Conservation (phyloP, 2,329 filamentous ascomycete genomes). For the Fusarium decemcellulare region DNA sequence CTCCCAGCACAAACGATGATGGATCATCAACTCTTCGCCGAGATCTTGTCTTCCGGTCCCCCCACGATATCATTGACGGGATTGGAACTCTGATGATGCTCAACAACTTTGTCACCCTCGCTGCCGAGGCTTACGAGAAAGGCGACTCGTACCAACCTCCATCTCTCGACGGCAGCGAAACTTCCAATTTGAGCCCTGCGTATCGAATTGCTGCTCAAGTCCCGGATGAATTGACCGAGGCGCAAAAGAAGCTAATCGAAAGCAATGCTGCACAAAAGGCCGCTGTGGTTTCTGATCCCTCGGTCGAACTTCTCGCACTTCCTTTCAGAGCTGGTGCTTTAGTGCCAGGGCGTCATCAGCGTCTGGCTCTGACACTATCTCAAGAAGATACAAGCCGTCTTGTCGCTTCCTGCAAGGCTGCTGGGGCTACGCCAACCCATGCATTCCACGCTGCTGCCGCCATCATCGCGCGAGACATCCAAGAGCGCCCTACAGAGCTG, state of each 20-base stretch:
- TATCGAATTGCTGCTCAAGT: slow-evolving; percentile 23
- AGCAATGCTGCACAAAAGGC: slow-evolving; percentile 13
- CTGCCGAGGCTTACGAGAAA: slow-evolving; percentile 39
- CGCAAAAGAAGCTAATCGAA: neutral
- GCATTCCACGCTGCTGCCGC: slow-evolving; percentile 52
- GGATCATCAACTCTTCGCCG: slow-evolving; percentile 3
- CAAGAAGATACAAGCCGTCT: slow-evolving; percentile 35
- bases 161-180: slow-evolving; percentile 38
- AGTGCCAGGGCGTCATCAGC: slow-evolving; percentile 44
- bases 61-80: slow-evolving; percentile 58
- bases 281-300: neutral
- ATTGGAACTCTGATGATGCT: slow-evolving; percentile 55
- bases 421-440: slow-evolving; percentile 48
- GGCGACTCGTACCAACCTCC: slow-evolving; percentile 25
- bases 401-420: slow-evolving; percentile 30
- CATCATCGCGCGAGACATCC: slow-evolving; percentile 47
- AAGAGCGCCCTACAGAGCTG: neutral
- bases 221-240: rapidly evolving
- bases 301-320: slow-evolving; percentile 15
- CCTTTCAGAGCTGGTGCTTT: slow-evolving; percentile 36
- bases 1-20: rapidly evolving
- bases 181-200: slow-evolving; percentile 19
- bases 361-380: slow-evolving; percentile 39
- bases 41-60: slow-evolving; percentile 54
- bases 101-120: slow-evolving; percentile 47